Percentiles rank a stretch among this genome's conserved stretches.
Evolutionary conservation across 306 rosid species (phyloP).

Genomic region (Inga laurina): DNA sequence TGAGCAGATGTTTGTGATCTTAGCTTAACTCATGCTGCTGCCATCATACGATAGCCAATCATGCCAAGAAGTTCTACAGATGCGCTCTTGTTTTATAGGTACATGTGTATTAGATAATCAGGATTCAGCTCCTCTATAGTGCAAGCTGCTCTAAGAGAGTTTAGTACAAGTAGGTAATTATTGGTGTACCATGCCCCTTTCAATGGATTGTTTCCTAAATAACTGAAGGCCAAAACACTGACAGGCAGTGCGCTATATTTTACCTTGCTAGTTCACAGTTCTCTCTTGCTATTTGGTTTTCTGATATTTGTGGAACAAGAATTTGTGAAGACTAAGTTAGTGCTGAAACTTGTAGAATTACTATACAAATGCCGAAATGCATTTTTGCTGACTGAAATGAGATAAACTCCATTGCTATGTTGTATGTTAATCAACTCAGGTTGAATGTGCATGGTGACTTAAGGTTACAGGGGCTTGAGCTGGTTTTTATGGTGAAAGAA

Average conservation of each 20-base stretch:
- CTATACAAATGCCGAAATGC: background rate
- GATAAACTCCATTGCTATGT: background rate
- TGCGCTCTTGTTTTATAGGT: background rate
- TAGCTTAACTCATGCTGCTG: constrained; percentile 17
- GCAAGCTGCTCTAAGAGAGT: background rate
- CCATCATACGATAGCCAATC: background rate
- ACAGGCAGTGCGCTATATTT: background rate
- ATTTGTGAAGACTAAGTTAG: background rate
- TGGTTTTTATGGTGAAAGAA: background rate
- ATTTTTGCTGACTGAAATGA: background rate
- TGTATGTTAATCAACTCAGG: background rate
- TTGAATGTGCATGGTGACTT: background rate
- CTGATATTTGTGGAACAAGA: background rate
- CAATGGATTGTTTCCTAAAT: background rate
- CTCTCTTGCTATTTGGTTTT: background rate
- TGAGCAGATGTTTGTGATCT: constrained; percentile 2
- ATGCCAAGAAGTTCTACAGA: background rate
- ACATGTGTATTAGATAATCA: background rate
- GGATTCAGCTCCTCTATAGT: background rate
- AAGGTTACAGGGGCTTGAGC: background rate
- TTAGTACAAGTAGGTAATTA: background rate
- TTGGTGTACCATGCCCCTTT: background rate
- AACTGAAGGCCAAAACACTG: background rate
- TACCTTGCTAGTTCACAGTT: background rate
- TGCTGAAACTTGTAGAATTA: background rate